Evolutionary conservation across 148 eudicot species (phyloP).

Genomic region (Rhododendron molle): DNA sequence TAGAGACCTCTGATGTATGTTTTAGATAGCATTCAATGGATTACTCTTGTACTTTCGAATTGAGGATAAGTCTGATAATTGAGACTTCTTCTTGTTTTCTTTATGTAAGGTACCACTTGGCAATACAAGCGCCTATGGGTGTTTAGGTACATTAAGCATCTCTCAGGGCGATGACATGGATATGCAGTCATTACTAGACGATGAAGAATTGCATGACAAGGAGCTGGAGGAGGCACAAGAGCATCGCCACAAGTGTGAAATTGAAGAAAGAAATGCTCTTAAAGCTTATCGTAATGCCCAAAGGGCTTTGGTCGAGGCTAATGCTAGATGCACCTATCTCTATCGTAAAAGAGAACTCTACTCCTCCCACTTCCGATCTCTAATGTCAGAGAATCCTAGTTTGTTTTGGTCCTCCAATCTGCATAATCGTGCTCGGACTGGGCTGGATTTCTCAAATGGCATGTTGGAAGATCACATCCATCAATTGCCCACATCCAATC

Average conservation of each 20-base stretch:
- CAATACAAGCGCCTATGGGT: conserved; percentile 25
- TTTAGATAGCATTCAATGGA: not conserved
- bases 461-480: conserved; percentile 33
- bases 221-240: conserved; percentile 80
- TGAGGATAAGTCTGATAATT: conserved; percentile 13
- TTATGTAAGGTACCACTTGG: conserved; percentile 34
- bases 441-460: conserved; percentile 24
- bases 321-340: conserved; percentile 59
- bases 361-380: conserved; percentile 46
- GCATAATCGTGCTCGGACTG: conserved; percentile 27
- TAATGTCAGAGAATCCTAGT: conserved; percentile 45
- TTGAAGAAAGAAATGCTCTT: conserved; percentile 68
- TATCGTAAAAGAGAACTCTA: conserved; percentile 54
- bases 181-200: conserved; percentile 38
- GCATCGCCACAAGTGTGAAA: conserved; percentile 61
- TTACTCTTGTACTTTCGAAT: conserved; percentile 5
- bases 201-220: conserved; percentile 63
- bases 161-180: conserved; percentile 27
- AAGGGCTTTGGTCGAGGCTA: conserved; percentile 64
- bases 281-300: conserved; percentile 63
- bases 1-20: conserved; percentile 24
- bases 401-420: conserved; percentile 31
- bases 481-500: conserved; percentile 31
- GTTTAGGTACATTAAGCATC: conserved; percentile 17
- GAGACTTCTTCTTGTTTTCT: not conserved